Evolutionary conservation across 306 rosid species (phyloP).

Genomic region (Mimosa bimucronata): DNA sequence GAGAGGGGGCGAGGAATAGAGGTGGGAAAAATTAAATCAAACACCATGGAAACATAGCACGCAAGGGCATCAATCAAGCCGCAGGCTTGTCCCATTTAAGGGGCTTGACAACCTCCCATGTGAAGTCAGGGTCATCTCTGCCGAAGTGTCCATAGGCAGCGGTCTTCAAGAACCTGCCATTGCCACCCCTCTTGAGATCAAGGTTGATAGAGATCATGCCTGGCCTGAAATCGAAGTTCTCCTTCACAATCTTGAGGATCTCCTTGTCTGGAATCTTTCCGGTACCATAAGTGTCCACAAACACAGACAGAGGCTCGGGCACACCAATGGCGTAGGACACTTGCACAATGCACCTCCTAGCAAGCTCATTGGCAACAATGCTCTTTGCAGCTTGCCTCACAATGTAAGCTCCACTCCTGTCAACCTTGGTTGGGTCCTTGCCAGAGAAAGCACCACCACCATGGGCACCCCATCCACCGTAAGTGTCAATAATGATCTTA

Average conservation of each 20-base stretch:
- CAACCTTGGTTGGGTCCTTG: conserved; percentile 54
- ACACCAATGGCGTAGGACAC: conserved; percentile 63
- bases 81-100: conserved; percentile 55
- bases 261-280: conserved; percentile 53
- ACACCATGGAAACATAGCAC: conserved; percentile 22
- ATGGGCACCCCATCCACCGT: conserved; percentile 54
- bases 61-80: conserved; percentile 43
- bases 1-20: not conserved
- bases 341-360: conserved; percentile 53
- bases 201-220: conserved; percentile 60
- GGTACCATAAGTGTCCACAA: conserved; percentile 50
- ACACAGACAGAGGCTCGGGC: conserved; percentile 57
- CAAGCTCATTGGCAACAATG: conserved; percentile 51
- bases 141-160: conserved; percentile 62
- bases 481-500: conserved; percentile 54
- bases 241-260: conserved; percentile 53
- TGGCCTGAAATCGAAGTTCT: conserved; percentile 54
- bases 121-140: conserved; percentile 55
- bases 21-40: conserved; percentile 17
- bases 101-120: conserved; percentile 69
- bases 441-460: conserved; percentile 60
- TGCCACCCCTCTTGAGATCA: conserved; percentile 63
- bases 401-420: conserved; percentile 53
- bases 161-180: conserved; percentile 52
- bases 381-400: conserved; percentile 53